Base-by-base conservation (phyloP, 257 asterid species). In the Nicotiana knightiana region DNA sequence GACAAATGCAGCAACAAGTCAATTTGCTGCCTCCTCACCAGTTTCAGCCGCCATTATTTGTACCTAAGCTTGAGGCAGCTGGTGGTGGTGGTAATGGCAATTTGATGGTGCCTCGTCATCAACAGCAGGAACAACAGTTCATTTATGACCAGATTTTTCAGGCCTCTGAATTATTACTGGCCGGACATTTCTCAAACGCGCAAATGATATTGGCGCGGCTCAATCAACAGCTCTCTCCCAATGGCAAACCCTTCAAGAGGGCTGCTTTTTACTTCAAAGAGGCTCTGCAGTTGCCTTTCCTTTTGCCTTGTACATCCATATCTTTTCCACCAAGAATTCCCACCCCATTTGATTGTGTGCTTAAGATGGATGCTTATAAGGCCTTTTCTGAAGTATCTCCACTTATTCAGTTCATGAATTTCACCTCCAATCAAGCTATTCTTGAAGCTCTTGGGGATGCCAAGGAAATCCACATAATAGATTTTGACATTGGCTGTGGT, bases 161-260 rank as follows among this genome's bases (percentile, higher is more conserved):
- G 90, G 93, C 92, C 46, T 85, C 86, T 4, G 93, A 90, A 77
- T 79, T 82, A 65, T 80, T 86, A 71, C 85, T 83, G 76, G 82
- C 91, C 79, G 90, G 93, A 70, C 87, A 85, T 66, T 87, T 87
- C 89, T 83, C 89, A 66, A 82, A 85, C 88, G 92, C 90, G 88
- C 90, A 87, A 81, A 83, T 84, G 92, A 89, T 89, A 88, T 88
- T 88, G 91, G 88, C 91, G 91, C 90, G 91, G 91, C 91, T 88
- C 91, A 88, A 88, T 88, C 91, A 89, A 82, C 85, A 84, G 84
- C 86, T 88, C 78, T 67, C 88, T 75, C 90, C 89, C 53, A 79
- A 33, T 65, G 90, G 76, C 17, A 86, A 86, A 81, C 89, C 93
- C 70, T 85, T 84, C 12, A 80, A 82, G 57, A 88, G 90, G 88